Base-by-base conservation (phyloP, 352 stramenopile genomes). In the Phytophthora hybrid region DNA sequence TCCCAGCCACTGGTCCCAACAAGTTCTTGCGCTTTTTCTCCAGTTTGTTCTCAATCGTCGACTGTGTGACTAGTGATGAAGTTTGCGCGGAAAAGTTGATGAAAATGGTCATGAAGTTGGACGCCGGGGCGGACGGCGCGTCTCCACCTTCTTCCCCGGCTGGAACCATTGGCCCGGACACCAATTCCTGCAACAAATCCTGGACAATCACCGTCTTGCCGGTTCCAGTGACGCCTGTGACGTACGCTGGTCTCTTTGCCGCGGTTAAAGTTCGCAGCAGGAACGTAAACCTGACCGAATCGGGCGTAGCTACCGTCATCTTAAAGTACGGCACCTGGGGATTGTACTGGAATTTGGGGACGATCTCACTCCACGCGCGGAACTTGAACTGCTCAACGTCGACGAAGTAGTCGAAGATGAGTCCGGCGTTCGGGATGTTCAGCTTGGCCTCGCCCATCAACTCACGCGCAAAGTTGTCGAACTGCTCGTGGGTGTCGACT, bases 11-110 rank as follows among this genome's bases (percentile, higher is more conserved):
- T 0, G 97, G 93, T 0, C 97, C 96, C 0, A 99, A 77, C 3
- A 98, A 69, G 56, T 98, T 98, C 73, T 98, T 98, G 32, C 96
- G 83, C 70, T 99, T 99, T 69, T 98, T 98, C 80, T 98, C 92
- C 7, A 98, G 85, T 60, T 98, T 98, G 60, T 84, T 91, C 66
- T 98, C 95, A 46, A 98, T 98, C 19, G 92, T 96, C 21, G 78
- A 63, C 64, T 98, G 91, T 2, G 93, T 97, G 9, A 98, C 91
- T 1, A 98, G 76, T 16, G 85, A 96, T 29, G 87, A 93, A 0
- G 94, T 98, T 63, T 98, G 94, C 1, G 94, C 94, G 0, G 91
- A 98, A 56, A 98, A 98, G 66, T 98, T 98, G 56, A 98, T 90
- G 51, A 91, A 66, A 57, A 92, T 91, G 18, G 86, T 90, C 87